These are phyloP conservation scores for Chlorella ohadii DNA, from an alignment of 139 green algal genomes.

Conservation along the genomic window DNA sequence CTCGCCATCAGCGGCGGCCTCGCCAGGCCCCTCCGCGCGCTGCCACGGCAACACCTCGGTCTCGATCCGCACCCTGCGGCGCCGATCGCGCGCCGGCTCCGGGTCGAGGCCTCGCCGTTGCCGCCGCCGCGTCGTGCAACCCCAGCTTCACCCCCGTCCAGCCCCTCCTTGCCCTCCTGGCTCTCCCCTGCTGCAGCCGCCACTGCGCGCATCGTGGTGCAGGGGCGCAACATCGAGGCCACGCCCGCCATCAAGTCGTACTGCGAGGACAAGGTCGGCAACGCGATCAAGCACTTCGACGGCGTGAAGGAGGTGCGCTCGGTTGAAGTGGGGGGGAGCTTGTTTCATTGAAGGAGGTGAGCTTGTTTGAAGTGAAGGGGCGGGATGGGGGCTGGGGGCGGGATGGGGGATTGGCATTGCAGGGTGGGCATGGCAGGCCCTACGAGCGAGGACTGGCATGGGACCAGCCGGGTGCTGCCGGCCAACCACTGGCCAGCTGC, in stretches of 20 bases:
- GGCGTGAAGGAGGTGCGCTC: conserved; percentile 63
- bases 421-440: too few relatives aligned
- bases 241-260: conserved; percentile 76
- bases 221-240: conserved; percentile 70
- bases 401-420: too few relatives aligned
- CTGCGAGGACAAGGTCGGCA: conserved; percentile 74
- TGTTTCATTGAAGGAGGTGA: too few relatives aligned
- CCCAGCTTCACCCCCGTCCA: not conserved
- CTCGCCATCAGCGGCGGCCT: too few relatives aligned
- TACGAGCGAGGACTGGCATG: too few relatives aligned
- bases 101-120: not conserved
- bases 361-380: too few relatives aligned
- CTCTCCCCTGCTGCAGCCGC: conserved; percentile 5
- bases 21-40: too few relatives aligned
- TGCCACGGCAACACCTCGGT: too few relatives aligned
- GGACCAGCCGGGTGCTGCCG: too few relatives aligned
- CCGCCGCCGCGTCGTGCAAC: not conserved
- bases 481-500: too few relatives aligned
- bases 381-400: too few relatives aligned
- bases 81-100: not conserved
- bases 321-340: too few relatives aligned
- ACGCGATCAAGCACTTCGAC: conserved; percentile 63
- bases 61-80: not conserved
- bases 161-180: not conserved
- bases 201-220: conserved; percentile 61